Conservation (phyloP, 2,329 filamentous ascomycete genomes). For the Fusarium mundagurra region DNA sequence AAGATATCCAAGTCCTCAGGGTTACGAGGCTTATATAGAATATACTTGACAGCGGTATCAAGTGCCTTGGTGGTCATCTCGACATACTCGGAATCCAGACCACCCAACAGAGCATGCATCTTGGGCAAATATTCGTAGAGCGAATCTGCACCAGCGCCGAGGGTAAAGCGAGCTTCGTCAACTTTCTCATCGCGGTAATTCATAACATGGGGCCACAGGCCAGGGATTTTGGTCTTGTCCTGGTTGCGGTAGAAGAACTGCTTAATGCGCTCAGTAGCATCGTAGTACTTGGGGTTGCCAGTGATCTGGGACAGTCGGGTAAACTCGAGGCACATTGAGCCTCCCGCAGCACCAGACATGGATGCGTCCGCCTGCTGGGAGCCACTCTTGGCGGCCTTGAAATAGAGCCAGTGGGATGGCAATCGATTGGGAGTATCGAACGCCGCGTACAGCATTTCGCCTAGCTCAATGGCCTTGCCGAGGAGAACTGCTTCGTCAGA, state of each 20-base stretch:
- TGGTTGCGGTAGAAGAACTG: slow-evolving; percentile 73
- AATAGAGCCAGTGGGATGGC: slow-evolving; percentile 60
- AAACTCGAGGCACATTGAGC: slow-evolving; percentile 78
- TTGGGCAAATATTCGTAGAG: slow-evolving; percentile 70
- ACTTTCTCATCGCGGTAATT: slow-evolving; percentile 67
- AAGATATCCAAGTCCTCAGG: slow-evolving; percentile 68
- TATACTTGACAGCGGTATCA: slow-evolving; percentile 66
- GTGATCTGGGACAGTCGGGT: slow-evolving; percentile 79
- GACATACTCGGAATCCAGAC: slow-evolving; percentile 69
- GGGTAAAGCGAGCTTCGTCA: slow-evolving; percentile 51
- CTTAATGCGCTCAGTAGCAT: slow-evolving; percentile 79
- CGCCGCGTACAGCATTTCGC: slow-evolving; percentile 61
- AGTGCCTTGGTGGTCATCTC: slow-evolving; percentile 72
- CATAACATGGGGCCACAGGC: slow-evolving; percentile 75
- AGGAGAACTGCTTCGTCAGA: slow-evolving; percentile 58
- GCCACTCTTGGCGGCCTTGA: slow-evolving; percentile 51
- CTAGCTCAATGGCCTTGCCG: slow-evolving; percentile 62
- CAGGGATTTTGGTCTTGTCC: slow-evolving; percentile 72
- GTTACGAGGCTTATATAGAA: slow-evolving; percentile 76
- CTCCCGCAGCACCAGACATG: slow-evolving; percentile 59
- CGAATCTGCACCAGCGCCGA: slow-evolving; percentile 59
- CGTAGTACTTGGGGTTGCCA: slow-evolving; percentile 77
- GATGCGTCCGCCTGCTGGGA: slow-evolving; percentile 48
- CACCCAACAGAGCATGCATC: slow-evolving; percentile 71
- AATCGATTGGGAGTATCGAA: slow-evolving; percentile 66